Base-by-base conservation (phyloP, 371 early-diverging fungal species). In the Capillidium rhysosporum region DNA sequence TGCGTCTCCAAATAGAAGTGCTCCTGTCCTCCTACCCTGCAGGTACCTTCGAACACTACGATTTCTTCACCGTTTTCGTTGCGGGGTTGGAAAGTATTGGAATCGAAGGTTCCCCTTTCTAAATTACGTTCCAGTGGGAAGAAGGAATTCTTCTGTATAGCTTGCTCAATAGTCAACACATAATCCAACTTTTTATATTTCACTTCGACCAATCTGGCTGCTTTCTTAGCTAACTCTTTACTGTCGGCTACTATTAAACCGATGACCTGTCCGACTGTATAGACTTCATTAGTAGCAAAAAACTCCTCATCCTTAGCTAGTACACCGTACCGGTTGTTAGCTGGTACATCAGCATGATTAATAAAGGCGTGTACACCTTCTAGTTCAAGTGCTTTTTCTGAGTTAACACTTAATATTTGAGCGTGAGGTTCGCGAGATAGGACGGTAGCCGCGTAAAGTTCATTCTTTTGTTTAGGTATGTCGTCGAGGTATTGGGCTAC, bases 401-500 rank as follows among this genome's bases (percentile, higher is more conserved):
- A 44, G 61, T 84, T 82, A 21, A 84, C 65, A 8, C 61, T 57
- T 18, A 58, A 49, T 58, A 85, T 75, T 51, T 65, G 70, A 20
- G 82, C 87, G 52, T 81, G 80, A 1, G 78, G 75, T 18, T 66
- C 68, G 43, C 66, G 56, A 24, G 78, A 73, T 49, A 72, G 61
- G 31, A 86, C 80, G 53, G 79, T 58, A 1, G 67, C 77, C 34
- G 68, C 73, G 58, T 77, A 73, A 47, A 75, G 56, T 63, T 86
- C 85, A 56, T 68, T 71, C 28, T 64, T 60, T 8, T 68, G 46
- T 31, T 57, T 58, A 14, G 87, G 87, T 57, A 84, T 77, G 58
- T 86, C 87, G 63, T 86, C 85, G 5, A 74, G 58, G 61, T 84
- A 86, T 18, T 70, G 60, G 12, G 87, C 85, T 57, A 80, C 79